phyloP scores from a whole-genome alignment of 129 eudicot species.

The Oenanthe sinensis region DNA sequence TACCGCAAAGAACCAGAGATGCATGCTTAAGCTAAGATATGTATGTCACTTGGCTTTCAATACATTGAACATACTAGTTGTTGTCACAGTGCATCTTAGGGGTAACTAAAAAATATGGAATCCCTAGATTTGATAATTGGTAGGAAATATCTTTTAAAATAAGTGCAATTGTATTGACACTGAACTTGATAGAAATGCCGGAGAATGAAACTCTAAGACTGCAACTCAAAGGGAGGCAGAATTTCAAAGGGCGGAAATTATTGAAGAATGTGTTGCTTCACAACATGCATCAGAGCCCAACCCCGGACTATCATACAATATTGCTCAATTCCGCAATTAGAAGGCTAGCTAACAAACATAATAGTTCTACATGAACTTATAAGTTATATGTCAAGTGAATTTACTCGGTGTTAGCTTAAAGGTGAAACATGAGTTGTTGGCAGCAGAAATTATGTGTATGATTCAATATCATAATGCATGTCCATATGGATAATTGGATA shows the following conservation, averaged over 20 bases:
- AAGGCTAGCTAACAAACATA: background rate
- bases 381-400: background rate
- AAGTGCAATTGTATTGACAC: background rate
- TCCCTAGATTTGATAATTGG: background rate
- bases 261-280: background rate
- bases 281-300: background rate
- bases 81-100: background rate
- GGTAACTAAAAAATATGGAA: background rate
- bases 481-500: background rate
- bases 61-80: background rate
- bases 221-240: background rate
- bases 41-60: background rate
- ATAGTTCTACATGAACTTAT: background rate
- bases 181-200: background rate
- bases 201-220: background rate
- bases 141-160: background rate
- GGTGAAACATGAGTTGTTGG: background rate
- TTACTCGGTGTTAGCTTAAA: background rate
- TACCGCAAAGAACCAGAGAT: background rate
- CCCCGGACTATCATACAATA: background rate
- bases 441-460: background rate
- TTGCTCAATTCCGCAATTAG: background rate
- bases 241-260: background rate
- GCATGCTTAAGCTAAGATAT: background rate
- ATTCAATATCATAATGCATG: background rate